Conservation (phyloP, 2,329 filamentous ascomycete genomes). For the Aureobasidium sp. region DNA sequence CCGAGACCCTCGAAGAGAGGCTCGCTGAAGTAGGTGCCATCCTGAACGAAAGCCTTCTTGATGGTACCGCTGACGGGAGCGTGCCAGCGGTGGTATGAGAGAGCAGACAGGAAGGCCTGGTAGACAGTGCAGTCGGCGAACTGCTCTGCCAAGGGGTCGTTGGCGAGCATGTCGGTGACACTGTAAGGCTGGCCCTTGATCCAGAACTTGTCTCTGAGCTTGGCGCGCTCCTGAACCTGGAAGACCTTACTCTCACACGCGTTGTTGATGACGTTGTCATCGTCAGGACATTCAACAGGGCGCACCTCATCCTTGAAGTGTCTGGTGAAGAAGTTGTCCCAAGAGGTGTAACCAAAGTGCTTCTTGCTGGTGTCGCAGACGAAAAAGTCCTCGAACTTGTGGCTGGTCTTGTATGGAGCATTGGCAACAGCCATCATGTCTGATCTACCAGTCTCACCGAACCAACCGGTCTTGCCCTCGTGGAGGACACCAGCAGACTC, state of each 20-base stretch:
- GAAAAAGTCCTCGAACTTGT: conserved; percentile 48
- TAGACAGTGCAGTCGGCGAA: conserved; percentile 62
- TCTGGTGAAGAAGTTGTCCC: conserved; percentile 66
- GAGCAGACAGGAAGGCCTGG: conserved; percentile 61
- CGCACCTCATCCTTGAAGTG: conserved; percentile 49
- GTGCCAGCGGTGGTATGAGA: conserved; percentile 69
- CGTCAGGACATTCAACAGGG: conserved; percentile 51
- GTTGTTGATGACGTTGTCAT: conserved; percentile 53
- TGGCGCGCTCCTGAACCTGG: conserved; percentile 44
- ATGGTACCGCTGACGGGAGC: conserved; percentile 58
- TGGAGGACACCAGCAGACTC: conserved; percentile 34
- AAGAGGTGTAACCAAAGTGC: conserved; percentile 57
- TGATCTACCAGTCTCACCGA: conserved; percentile 32
- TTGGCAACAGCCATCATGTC: conserved; percentile 32
- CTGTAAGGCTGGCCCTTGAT: conserved; percentile 64
- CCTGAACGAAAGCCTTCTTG: conserved; percentile 49
- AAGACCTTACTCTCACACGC: conserved; percentile 59
- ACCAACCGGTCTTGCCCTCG: conserved; percentile 34
- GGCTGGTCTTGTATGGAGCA: conserved; percentile 22
- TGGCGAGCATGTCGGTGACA: conserved; percentile 38
- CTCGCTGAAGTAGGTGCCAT: conserved; percentile 64
- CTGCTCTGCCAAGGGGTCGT: conserved; percentile 45
- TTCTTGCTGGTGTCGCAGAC: conserved; percentile 50
- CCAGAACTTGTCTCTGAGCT: conserved; percentile 58
- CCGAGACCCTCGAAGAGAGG: conserved; percentile 44